These are phyloP conservation scores for Teratosphaeria nubilosa DNA, from an alignment of 2,329 filamentous ascomycete species.

Conservation along the genomic window DNA sequence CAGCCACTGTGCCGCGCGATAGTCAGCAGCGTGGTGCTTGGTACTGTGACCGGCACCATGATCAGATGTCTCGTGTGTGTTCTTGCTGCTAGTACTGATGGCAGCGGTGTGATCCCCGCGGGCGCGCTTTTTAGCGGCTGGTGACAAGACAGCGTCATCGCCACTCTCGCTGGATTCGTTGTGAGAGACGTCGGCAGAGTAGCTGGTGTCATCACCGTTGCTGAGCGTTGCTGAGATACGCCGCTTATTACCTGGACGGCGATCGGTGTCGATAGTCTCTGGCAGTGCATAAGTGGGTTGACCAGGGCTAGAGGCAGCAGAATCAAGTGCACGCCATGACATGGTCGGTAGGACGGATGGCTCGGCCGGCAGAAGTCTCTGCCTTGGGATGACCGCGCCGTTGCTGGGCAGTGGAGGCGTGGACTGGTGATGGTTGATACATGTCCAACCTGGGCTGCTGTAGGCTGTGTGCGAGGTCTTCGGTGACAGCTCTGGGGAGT, in stretches of 20 bases:
- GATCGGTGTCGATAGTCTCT: not conserved
- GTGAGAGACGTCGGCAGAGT: slow-evolving; percentile 1
- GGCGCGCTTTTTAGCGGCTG: not conserved
- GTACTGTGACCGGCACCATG: not conserved
- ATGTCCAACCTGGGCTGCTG: slow-evolving; percentile 11
- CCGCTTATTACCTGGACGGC: slow-evolving; percentile 3
- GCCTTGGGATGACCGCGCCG: slow-evolving; percentile 5
- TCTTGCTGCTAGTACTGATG: not conserved
- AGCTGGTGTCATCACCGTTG: slow-evolving; percentile 1
- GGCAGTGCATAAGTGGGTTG: not conserved
- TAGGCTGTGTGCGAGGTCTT: slow-evolving; percentile 9
- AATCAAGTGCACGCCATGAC: slow-evolving; percentile 9
- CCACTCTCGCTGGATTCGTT: slow-evolving; percentile 11
- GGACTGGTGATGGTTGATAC: slow-evolving; percentile 14
- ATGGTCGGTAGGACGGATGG: slow-evolving; percentile 6
- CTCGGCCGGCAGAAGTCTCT: slow-evolving; percentile 11
- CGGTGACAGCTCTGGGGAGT: slow-evolving; percentile 21
- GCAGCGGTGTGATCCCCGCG: not conserved
- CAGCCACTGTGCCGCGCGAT: slow-evolving; percentile 16
- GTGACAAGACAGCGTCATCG: slow-evolving; percentile 9
- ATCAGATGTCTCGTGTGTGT: not conserved
- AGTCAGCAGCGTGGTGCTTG: slow-evolving; percentile 10
- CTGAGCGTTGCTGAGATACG: slow-evolving; percentile 4
- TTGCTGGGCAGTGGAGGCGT: slow-evolving; percentile 3
- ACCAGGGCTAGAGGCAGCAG: slow-evolving; percentile 1